Base-by-base conservation (phyloP, 2,329 filamentous ascomycete genomes). In the Trichoderma polysporum region DNA sequence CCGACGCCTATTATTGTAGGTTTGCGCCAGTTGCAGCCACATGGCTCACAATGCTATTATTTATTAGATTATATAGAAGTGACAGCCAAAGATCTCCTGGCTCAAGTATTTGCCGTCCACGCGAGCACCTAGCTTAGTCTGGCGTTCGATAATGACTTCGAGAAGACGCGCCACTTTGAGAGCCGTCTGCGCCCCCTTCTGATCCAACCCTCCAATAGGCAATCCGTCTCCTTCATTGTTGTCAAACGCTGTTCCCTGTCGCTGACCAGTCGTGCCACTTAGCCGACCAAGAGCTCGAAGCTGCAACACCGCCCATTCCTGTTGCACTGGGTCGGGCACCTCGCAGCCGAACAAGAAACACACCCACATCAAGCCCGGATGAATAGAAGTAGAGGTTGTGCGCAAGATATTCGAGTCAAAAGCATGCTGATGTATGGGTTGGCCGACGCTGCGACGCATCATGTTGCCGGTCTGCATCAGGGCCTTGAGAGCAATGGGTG, bases 151-250 rank as follows among this genome's bases (percentile, higher is more conserved):
- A 45, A 33, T 59, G 10, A 59, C 56, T 47, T 59, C 56, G 25
- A 59, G 56, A 59, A 59, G 56, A 13, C 56, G 56, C 41, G 56
- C 56, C 56, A 59, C 56, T 27, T 59, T 59, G n/a, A 59, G 41
- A 22, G 56, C 56, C n/a, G 56, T 59, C 56, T 59, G 56, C 56
- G 56, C 56, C 56, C 56, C 56, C 39, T 59, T 59, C 22, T 59
- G 56, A 4, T 59, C 56, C 25, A 59, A 31, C 6, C 37, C 56
- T 22, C 56, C 56, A 33, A 59, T 22, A 31, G 56, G 56, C 17
- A 59, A 22, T 9, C 56, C 56, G 10, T 59, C 56, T 47, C 37
- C 56, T 9, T 59, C 56, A 41, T 19, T 59, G 25, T 25, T 3
- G 7, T 59, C 56, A 31, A 59, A 37, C 22, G 17, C 37, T 3